Conservation (phyloP, 495 filamentous ascomycete species). For the Podospora fimiseda region DNA sequence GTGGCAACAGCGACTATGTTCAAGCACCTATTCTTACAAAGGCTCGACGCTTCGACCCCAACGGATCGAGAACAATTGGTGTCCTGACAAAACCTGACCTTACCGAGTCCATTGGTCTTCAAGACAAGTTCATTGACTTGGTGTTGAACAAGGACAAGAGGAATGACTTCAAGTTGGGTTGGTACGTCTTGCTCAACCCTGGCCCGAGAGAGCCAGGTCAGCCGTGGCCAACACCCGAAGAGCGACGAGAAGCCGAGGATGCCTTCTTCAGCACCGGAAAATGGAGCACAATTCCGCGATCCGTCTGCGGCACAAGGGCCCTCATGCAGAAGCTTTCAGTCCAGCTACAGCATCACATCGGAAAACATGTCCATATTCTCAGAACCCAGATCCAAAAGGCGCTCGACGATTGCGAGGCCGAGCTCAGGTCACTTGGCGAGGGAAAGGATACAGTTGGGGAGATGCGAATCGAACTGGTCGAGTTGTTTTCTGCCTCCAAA, state of each 20-base stretch:
- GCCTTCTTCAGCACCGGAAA: slow-evolving; percentile 34
- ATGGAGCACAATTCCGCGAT: slow-evolving; percentile 34
- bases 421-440: slow-evolving; percentile 31
- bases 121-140: slow-evolving; percentile 47
- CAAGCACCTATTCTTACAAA: slow-evolving; percentile 44
- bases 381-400: slow-evolving; percentile 31
- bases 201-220: slow-evolving; percentile 32
- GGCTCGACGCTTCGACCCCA: slow-evolving; percentile 38
- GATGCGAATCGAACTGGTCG: slow-evolving; percentile 35
- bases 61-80: slow-evolving; percentile 42
- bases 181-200: slow-evolving; percentile 57
- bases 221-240: slow-evolving; percentile 26
- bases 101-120: slow-evolving; percentile 36
- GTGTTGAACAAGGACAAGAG: slow-evolving; percentile 50
- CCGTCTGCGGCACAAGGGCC: slow-evolving; percentile 28
- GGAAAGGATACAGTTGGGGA: slow-evolving; percentile 33
- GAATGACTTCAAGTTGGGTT: slow-evolving; percentile 52
- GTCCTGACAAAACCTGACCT: slow-evolving; percentile 50
- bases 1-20: slow-evolving; percentile 46
- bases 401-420: slow-evolving; percentile 32
- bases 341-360: slow-evolving; percentile 36
- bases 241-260: slow-evolving; percentile 23
- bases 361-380: slow-evolving; percentile 28
- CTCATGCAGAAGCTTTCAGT: slow-evolving; percentile 32
- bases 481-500: slow-evolving; percentile 32